Conservation (phyloP, 2,329 filamentous ascomycete species). For the Cryoendolithus antarcticus region DNA sequence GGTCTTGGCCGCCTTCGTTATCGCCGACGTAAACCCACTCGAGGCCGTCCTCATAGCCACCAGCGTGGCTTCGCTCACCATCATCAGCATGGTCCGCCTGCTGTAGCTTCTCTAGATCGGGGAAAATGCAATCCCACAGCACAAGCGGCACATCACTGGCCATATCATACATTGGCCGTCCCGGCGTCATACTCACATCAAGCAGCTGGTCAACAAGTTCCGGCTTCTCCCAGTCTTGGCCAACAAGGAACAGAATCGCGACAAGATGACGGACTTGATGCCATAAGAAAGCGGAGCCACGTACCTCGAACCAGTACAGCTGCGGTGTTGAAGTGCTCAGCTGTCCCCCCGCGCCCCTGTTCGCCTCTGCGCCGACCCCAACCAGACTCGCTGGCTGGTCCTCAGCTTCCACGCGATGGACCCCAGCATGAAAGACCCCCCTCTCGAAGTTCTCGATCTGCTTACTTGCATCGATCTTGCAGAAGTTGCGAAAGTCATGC, state of each 20-base stretch:
- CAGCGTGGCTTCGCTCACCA: slow-evolving; percentile 20
- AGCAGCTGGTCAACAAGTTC: slow-evolving; percentile 62
- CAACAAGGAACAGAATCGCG: slow-evolving; percentile 78
- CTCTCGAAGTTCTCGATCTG: slow-evolving; percentile 75
- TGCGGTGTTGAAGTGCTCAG: slow-evolving; percentile 33
- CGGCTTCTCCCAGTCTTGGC: slow-evolving; percentile 72
- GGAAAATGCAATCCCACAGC: slow-evolving; percentile 92
- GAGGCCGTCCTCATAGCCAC: slow-evolving; percentile 44
- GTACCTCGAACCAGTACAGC: slow-evolving; percentile 77
- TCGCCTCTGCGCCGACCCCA: neutral
- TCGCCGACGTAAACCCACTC: slow-evolving; percentile 76
- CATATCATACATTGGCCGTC: slow-evolving; percentile 80
- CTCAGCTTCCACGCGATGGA: slow-evolving; percentile 48
- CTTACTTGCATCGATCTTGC: slow-evolving; percentile 83
- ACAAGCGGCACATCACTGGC: slow-evolving; percentile 82
- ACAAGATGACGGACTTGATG: slow-evolving; percentile 96
- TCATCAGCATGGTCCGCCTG: slow-evolving; percentile 23
- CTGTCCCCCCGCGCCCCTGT: neutral
- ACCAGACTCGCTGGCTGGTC: slow-evolving; percentile 25
- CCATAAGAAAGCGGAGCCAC: slow-evolving; percentile 91
- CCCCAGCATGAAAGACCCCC: slow-evolving; percentile 65
- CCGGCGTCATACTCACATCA: slow-evolving; percentile 56
- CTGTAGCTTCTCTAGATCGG: slow-evolving; percentile 32
- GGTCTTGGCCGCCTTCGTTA: slow-evolving; percentile 30
- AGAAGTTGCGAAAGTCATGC: slow-evolving; percentile 95